phyloP scores from a whole-genome alignment of 1,284 basidiomycete genomes.

The Leccinum subfulvum region DNA sequence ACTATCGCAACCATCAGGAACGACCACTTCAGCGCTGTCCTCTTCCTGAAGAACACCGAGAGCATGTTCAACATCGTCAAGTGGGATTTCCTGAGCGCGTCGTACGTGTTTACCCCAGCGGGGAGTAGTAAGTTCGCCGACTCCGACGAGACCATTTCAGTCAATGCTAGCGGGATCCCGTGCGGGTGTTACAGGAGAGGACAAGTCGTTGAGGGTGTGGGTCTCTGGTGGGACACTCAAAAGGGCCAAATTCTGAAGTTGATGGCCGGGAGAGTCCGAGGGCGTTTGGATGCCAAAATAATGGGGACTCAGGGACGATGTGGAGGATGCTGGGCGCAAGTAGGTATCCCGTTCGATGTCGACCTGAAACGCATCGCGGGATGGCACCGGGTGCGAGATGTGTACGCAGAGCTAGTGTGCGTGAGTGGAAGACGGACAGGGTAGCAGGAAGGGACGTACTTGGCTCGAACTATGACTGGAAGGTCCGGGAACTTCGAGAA shows the following conservation, averaged over 20 bases:
- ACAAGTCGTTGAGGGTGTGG: slow-evolving; percentile 45
- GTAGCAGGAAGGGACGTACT: slow-evolving; percentile 8
- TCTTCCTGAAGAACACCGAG: slow-evolving; percentile 43
- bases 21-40: slow-evolving; percentile 40
- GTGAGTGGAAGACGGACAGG: background rate
- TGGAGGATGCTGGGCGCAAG: slow-evolving; percentile 60
- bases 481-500: background rate
- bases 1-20: slow-evolving; percentile 57
- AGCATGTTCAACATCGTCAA: slow-evolving; percentile 33
- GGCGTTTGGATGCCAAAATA: slow-evolving; percentile 73
- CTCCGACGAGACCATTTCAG: slow-evolving; percentile 84
- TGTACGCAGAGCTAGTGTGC: slow-evolving; percentile 26
- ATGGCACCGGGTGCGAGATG: slow-evolving; percentile 20
- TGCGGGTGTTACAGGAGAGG: slow-evolving; percentile 73
- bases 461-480: slow-evolving; percentile 7
- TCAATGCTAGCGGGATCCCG: slow-evolving; percentile 83
- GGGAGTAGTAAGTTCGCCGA: slow-evolving; percentile 95
- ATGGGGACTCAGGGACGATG: slow-evolving; percentile 79
- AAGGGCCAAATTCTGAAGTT: slow-evolving; percentile 29
- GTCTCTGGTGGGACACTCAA: slow-evolving; percentile 44
- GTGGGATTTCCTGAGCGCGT: slow-evolving; percentile 31
- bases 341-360: slow-evolving; percentile 31
- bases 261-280: slow-evolving; percentile 51
- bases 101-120: slow-evolving; percentile 66
- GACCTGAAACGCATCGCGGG: slow-evolving; percentile 26